phyloP scores from a whole-genome alignment of 441 rosid species.

The Viola pubescens region DNA sequence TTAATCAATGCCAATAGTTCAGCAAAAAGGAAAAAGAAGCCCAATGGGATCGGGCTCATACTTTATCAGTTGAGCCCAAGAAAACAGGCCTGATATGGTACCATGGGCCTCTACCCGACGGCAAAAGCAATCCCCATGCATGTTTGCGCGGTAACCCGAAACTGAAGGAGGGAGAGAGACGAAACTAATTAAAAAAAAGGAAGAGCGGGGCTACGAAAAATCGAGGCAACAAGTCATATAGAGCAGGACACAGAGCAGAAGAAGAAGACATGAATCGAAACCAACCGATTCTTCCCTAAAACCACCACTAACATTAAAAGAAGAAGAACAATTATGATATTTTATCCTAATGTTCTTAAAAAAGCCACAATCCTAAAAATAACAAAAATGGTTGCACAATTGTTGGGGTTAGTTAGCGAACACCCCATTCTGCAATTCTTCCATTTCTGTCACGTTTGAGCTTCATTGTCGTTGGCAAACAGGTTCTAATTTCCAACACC shows the following conservation, averaged over 20 bases:
- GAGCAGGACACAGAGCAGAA: slow-evolving; percentile 4
- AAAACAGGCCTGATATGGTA: neutral
- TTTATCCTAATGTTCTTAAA: neutral
- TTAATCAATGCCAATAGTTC: too few species aligned
- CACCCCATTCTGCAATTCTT: neutral
- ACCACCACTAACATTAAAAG: neutral
- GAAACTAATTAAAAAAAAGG: slow-evolving; percentile 5
- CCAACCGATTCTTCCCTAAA: neutral
- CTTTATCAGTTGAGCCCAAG: too few species aligned
- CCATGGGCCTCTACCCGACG: slow-evolving; percentile 2
- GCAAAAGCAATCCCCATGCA: slow-evolving; percentile 7
- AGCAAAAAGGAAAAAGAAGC: too few species aligned
- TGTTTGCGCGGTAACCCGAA: slow-evolving; percentile 50
- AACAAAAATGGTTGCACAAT: neutral
- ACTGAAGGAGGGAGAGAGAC: slow-evolving; percentile 18
- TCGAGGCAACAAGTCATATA: slow-evolving; percentile 27
- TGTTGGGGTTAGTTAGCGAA: neutral
- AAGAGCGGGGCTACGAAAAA: slow-evolving; percentile 25
- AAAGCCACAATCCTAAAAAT: neutral
- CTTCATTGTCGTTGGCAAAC: neutral
- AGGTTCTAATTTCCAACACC: neutral
- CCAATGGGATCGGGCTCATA: neutral
- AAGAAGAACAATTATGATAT: neutral
- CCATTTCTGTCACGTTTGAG: neutral
- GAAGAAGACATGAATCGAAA: slow-evolving; percentile 5